Evolutionary conservation across 2,329 filamentous ascomycete species (phyloP), one percentile per base, ranked within the genome.

Genomic region (Fonsecaea pugnacius): DNA sequence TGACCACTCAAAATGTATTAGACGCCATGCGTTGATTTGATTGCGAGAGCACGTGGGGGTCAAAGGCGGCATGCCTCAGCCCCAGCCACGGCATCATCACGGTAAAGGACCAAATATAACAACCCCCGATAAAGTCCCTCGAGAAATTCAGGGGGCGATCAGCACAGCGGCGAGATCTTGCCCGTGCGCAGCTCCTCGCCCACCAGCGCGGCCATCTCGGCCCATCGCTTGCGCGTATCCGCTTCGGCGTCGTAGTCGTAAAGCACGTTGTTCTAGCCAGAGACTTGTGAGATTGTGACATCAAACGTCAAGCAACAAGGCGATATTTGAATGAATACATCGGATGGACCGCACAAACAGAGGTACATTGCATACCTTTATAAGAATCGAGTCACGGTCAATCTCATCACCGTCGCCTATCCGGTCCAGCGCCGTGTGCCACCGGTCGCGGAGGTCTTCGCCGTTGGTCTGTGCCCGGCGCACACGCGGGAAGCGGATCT

Each of bases 401-500:
- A 82, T 78, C 52, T 78, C 76, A 77, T 78, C n/a, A 80, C 79
- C 27, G 76, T 77, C 33, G 74, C 75, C 75, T 80, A 84, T 70
- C 82, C 79, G 7, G 7, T 76, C 75, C 27, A 69, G 51, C 9
- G 81, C 82, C 70, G 80, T 82, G 72, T 84, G 82, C 82, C 82
- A 84, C 72, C 79, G 79, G 67, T 83, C 79, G 35, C 80, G 74
- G 1, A 81, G 80, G 55, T 75, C 75, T 61, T 80, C 77, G 4
- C 81, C 81, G 21, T 78, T 82, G 67, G 80, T 79, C 74, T 83
- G 80, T 14, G 81, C 78, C 32, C 75, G 75, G 65, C 78, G 77
- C 24, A 83, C 80, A 30, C 82, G 77, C 36, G 69, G 67, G 59
- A 69, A 72, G 3, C 70, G 70, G 9, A 71, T 65, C 58, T 62